Evolutionary conservation across 306 rosid species (phyloP).

Genomic region (cucumber (Cucumis sativus)): DNA sequence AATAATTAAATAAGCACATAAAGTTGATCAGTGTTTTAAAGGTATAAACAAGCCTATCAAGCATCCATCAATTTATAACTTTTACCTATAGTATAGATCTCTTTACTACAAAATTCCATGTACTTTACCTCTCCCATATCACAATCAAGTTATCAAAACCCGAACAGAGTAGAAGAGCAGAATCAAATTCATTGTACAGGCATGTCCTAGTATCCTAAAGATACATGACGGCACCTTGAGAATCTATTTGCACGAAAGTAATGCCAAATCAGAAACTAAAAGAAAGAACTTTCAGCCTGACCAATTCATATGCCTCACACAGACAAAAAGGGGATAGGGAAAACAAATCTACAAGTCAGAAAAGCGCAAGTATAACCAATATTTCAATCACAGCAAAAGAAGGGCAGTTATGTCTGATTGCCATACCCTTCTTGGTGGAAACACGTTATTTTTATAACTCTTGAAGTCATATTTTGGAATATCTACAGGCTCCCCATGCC

Average conservation of each 20-base stretch:
- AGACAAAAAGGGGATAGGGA: not conserved
- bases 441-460: conserved; percentile 69
- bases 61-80: not conserved
- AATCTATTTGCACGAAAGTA: conserved; percentile 1
- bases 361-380: not conserved
- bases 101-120: not conserved
- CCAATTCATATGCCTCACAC: not conserved
- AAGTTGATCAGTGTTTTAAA: not conserved
- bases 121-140: conserved; percentile 4
- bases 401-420: not conserved
- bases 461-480: conserved; percentile 92
- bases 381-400: not conserved
- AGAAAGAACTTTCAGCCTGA: not conserved
- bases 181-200: conserved; percentile 2
- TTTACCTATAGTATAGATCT: not conserved
- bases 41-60: not conserved
- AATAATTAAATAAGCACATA: not conserved
- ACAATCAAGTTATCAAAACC: conserved; percentile 1
- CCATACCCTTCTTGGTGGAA: conserved; percentile 90
- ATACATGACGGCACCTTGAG: not conserved
- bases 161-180: conserved; percentile 1
- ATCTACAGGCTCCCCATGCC: conserved; percentile 82
- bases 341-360: not conserved
- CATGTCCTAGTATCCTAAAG: conserved; percentile 3
- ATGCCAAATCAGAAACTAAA: not conserved